These are phyloP conservation scores for Spinacia oleracea DNA, from an alignment of 179 eudicot genomes.

Conservation along the genomic window DNA sequence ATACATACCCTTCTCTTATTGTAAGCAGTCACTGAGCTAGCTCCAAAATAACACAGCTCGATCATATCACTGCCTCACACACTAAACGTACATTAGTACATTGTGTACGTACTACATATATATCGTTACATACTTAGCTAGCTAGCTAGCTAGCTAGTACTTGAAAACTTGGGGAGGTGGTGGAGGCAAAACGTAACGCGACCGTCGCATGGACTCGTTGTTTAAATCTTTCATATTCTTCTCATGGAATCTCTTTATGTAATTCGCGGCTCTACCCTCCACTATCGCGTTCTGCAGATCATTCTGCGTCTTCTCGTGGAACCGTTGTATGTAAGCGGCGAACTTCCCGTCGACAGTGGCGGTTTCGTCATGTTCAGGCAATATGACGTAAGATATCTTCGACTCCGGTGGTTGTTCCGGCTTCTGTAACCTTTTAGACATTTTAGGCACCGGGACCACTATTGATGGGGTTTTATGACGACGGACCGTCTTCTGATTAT, in stretches of 20 bases:
- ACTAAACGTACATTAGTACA: not conserved
- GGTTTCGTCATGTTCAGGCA: conserved; percentile 28
- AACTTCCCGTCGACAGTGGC: conserved; percentile 33
- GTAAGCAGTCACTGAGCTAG: not conserved
- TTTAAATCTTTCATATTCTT: conserved; percentile 43
- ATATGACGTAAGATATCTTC: conserved; percentile 34
- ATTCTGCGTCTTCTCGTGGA: conserved; percentile 39
- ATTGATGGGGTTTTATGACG: not conserved
- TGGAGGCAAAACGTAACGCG: conserved; percentile 35
- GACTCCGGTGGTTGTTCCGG: conserved; percentile 32
- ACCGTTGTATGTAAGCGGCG: conserved; percentile 43
- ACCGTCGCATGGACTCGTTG: conserved; percentile 38
- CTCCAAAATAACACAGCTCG: not conserved
- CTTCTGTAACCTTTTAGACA: conserved; percentile 25
- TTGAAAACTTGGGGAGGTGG: conserved; percentile 37
- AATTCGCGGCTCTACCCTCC: conserved; percentile 45
- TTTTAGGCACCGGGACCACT: conserved; percentile 6
- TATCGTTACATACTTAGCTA: too few relatives aligned
- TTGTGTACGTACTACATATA: too few relatives aligned
- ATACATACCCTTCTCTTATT: not conserved
- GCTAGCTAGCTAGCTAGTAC: too few relatives aligned
- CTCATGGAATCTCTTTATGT: conserved; percentile 56
- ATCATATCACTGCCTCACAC: not conserved
- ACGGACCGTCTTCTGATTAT: conserved; percentile 5
- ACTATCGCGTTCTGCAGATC: conserved; percentile 40